phyloP scores from a whole-genome alignment of 2,329 filamentous ascomycete species.

The Cladosporium sp. region DNA sequence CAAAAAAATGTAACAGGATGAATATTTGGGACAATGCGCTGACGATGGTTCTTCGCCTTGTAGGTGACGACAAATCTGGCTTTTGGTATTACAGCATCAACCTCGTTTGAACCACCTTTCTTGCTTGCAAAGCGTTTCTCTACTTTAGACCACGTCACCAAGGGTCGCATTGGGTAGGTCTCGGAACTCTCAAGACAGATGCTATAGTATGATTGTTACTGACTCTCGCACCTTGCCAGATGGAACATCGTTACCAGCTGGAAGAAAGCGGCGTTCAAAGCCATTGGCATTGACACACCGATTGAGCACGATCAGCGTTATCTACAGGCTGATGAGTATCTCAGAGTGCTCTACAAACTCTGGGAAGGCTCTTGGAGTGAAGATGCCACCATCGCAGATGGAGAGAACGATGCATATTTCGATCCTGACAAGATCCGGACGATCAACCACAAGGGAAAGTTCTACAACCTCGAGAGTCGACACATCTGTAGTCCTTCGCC shows the following conservation, averaged over 20 bases:
- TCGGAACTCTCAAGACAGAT: too few relatives aligned
- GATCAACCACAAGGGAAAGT: slow-evolving; percentile 63
- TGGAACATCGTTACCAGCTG: slow-evolving; percentile 69
- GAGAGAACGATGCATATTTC: slow-evolving; percentile 56
- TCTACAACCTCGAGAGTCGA: slow-evolving; percentile 47
- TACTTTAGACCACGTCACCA: slow-evolving; percentile 62
- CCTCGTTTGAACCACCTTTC: slow-evolving; percentile 64
- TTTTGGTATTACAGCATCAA: slow-evolving; percentile 64
- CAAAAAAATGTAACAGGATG: background rate
- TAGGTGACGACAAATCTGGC: slow-evolving; percentile 61
- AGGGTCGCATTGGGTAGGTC: slow-evolving; percentile 54
- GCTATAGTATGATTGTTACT: background rate
- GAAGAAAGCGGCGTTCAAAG: slow-evolving; percentile 64
- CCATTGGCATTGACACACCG: slow-evolving; percentile 58
- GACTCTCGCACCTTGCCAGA: background rate
- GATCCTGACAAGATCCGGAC: slow-evolving; percentile 60
- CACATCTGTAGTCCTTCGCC: slow-evolving; percentile 47
- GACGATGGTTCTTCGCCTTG: background rate
- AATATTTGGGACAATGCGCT: background rate
- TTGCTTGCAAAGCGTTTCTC: slow-evolving; percentile 63
- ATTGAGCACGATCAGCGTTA: slow-evolving; percentile 65
- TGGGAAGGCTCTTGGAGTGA: slow-evolving; percentile 57
- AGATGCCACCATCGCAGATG: slow-evolving; percentile 57
- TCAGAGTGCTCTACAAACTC: slow-evolving; percentile 63
- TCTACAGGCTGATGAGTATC: slow-evolving; percentile 61